Evolutionary conservation across 106 monocot species (phyloP).

Genomic region (Dactylorhiza incarnata): DNA sequence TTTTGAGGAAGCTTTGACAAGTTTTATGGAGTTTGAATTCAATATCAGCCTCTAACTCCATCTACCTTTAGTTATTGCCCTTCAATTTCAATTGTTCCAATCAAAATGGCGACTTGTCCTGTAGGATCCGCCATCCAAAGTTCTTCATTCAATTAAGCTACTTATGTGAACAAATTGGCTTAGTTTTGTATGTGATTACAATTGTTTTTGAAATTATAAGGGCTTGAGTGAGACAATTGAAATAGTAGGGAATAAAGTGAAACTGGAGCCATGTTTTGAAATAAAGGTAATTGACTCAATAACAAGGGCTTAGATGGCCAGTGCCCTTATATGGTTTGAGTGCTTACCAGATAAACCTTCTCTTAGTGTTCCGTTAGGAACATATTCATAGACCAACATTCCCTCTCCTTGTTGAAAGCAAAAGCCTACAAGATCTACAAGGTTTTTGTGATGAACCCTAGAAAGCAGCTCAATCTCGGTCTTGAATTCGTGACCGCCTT

Average conservation of each 20-base stretch:
- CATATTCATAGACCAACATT: slow-evolving; percentile 57
- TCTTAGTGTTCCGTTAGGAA: slow-evolving; percentile 51
- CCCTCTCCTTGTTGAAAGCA: slow-evolving; percentile 58
- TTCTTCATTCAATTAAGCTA: too few species aligned
- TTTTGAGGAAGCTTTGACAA: too few species aligned
- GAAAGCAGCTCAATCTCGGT: slow-evolving; percentile 66
- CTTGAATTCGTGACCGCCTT: slow-evolving; percentile 63
- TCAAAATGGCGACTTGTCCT: too few species aligned
- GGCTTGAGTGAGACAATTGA: slow-evolving; percentile 6
- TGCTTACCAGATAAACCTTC: slow-evolving; percentile 35
- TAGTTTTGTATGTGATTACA: background rate
- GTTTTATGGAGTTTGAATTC: too few species aligned
- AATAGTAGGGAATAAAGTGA: background rate
- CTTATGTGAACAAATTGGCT: background rate
- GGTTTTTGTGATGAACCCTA: slow-evolving; percentile 52
- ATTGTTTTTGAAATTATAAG: too few species aligned
- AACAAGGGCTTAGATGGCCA: too few species aligned
- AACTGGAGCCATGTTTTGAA: background rate
- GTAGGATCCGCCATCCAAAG: too few species aligned
- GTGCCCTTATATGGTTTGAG: background rate
- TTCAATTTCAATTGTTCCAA: too few species aligned
- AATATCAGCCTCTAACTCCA: too few species aligned
- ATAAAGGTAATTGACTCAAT: background rate
- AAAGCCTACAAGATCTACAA: slow-evolving; percentile 50
- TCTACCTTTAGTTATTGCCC: too few species aligned